Base-by-base conservation (phyloP, 2,329 filamentous ascomycete genomes). In the Hypoxylon sp. region DNA sequence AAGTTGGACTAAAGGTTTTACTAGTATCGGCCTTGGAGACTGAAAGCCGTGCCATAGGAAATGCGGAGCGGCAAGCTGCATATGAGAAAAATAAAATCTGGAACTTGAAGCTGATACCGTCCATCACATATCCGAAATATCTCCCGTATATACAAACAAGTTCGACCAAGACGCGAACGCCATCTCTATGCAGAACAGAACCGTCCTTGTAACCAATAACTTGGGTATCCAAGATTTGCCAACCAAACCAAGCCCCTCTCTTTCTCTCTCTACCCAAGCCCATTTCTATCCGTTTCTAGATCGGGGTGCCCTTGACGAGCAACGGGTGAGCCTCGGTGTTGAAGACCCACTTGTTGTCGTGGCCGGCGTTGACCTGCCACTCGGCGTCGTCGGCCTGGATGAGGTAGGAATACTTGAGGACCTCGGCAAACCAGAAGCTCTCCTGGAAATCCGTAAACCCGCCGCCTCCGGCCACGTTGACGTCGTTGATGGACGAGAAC, bases 391-490 rank as follows among this genome's bases (percentile, higher is more conserved):
- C 80, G 0, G 85, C 83, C 73, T 88, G 87, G 61, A 91, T 91
- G 70, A 96, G 75, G 78, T 91, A 96, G 59, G 85, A 81, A 76
- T 96, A 96, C 82, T 97, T 97, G 76, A 97, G 75, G 65, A 93
- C 90, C 80, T 97, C 93, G 0, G 93, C 92, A 76, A 96, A 93
- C 81, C 91, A 89, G 79, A 95, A 97, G 71, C 90, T 94, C 79
- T 97, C 92, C 82, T 94, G 91, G 75, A 90, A 89, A 75, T 97
- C 87, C 43, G 78, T 76, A 62, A 84, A 87, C 0, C 78, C 77
- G 0, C 90, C 91, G 8, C 91, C 91, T 28, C 81, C 82, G 3
- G 73, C 70, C 2, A 77, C 79, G 69, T 91, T 92, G 47, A 96
- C 91, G 73, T 96, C 77, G 0, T 71, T 75, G 57, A 96, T 79